These are phyloP conservation scores for Spathaspora sp. DNA, from an alignment of 1,139 yeast species.

Conservation along the genomic window DNA sequence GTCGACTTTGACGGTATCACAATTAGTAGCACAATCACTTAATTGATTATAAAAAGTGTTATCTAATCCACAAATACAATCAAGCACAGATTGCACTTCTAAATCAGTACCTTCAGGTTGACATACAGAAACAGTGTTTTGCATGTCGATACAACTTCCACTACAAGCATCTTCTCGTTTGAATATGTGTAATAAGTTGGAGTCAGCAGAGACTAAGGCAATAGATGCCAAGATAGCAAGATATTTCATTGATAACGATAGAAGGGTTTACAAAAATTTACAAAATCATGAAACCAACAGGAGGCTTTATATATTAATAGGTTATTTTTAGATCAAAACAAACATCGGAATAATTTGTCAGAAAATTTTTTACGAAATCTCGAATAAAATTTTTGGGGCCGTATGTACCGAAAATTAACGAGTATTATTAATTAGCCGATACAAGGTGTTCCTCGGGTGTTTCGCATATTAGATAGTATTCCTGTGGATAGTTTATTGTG, in stretches of 20 bases:
- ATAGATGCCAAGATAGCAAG: background rate
- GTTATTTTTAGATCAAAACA: no score
- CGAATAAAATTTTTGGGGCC: no score
- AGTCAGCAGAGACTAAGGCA: background rate
- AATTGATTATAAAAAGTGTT: conserved; percentile 6
- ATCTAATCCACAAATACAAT: conserved; percentile 9
- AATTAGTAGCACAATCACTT: conserved; percentile 6
- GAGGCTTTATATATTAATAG: background rate
- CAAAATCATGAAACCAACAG: no score
- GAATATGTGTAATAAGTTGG: background rate
- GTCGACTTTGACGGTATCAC: background rate
- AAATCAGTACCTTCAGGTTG: background rate
- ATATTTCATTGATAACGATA: background rate
- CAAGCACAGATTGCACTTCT: conserved; percentile 1
- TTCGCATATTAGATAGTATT: no score
- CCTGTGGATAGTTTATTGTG: no score
- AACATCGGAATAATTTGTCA: no score
- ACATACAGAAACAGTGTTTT: background rate
- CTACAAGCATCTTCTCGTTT: conserved; percentile 1
- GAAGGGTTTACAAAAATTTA: no score
- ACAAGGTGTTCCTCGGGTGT: no score
- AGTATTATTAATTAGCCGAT: no score
- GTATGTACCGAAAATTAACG: no score
- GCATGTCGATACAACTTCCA: conserved; percentile 2
- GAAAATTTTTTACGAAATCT: no score